These are phyloP conservation scores for Pyrenochaeta sp. DNA, from an alignment of 2,329 filamentous ascomycete species.

Conservation along the genomic window DNA sequence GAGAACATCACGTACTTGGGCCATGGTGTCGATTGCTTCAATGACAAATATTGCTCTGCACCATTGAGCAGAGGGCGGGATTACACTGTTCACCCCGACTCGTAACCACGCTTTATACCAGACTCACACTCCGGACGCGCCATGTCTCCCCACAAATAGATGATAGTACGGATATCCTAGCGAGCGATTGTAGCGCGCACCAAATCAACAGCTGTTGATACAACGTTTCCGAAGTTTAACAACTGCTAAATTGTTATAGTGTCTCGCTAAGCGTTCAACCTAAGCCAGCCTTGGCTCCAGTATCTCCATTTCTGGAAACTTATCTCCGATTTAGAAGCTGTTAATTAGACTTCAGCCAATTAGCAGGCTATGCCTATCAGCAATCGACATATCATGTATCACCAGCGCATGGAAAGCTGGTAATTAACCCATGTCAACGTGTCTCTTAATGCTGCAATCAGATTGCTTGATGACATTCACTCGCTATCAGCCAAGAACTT, in stretches of 20 bases:
- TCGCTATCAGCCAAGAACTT: too few species aligned
- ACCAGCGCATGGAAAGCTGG: too few species aligned
- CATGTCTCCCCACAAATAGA: too few species aligned
- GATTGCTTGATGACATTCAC: too few species aligned
- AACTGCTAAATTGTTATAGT: not conserved
- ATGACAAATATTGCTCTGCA: not conserved
- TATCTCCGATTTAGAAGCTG: not conserved
- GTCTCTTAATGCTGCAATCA: too few species aligned
- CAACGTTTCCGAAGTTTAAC: not conserved
- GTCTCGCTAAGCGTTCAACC: not conserved
- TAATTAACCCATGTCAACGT: too few species aligned
- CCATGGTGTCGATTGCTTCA: not conserved
- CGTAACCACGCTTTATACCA: not conserved
- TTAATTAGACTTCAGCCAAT: not conserved
- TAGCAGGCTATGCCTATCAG: not conserved
- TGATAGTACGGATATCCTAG: not conserved
- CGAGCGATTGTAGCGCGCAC: not conserved
- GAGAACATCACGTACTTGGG: not conserved
- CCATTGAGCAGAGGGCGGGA: not conserved
- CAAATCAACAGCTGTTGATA: not conserved
- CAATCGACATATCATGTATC: conserved; percentile 1
- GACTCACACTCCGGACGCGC: not conserved
- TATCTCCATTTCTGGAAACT: not conserved
- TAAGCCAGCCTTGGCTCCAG: not conserved
- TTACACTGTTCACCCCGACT: not conserved